Conservation (phyloP, 352 stramenopile species). For the Phytopythium ostracodes region DNA sequence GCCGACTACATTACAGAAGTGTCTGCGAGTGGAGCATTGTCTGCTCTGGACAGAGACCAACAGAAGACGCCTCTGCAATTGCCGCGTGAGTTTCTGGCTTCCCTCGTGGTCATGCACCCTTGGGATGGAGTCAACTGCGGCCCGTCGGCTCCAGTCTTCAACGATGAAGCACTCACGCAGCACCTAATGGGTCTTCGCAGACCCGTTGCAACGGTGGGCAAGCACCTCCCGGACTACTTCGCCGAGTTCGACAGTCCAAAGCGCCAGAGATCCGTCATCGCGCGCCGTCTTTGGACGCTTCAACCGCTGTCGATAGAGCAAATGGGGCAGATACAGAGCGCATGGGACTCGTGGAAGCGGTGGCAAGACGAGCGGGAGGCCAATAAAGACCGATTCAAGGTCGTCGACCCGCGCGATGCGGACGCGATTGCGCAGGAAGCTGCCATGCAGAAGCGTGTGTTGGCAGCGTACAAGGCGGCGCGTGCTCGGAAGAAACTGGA, state of each 20-base stretch:
- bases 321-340: constrained; percentile 31
- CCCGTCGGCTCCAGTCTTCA: constrained; percentile 19
- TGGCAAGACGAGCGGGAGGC: constrained; percentile 50
- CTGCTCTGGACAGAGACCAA: not conserved
- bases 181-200: constrained; percentile 32
- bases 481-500: constrained; percentile 59
- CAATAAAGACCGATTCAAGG: constrained; percentile 65
- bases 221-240: constrained; percentile 33
- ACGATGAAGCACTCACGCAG: constrained; percentile 29
- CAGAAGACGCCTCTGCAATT: not conserved
- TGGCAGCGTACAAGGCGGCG: constrained; percentile 61
- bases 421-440: constrained; percentile 46
- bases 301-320: constrained; percentile 29
- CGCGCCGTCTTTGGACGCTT: constrained; percentile 45
- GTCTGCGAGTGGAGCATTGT: not conserved
- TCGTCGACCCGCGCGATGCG: constrained; percentile 47
- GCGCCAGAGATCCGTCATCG: constrained; percentile 32
- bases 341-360: constrained; percentile 35
- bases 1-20: constrained; percentile 20
- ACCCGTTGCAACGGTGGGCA: constrained; percentile 40
- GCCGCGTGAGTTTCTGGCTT: not conserved
- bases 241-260: constrained; percentile 10
- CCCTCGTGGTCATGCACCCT: constrained; percentile 1
- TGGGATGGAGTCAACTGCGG: not conserved
- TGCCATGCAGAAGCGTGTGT: constrained; percentile 61